Conservation (phyloP, 305 asterid species). For the Withania somnifera region DNA sequence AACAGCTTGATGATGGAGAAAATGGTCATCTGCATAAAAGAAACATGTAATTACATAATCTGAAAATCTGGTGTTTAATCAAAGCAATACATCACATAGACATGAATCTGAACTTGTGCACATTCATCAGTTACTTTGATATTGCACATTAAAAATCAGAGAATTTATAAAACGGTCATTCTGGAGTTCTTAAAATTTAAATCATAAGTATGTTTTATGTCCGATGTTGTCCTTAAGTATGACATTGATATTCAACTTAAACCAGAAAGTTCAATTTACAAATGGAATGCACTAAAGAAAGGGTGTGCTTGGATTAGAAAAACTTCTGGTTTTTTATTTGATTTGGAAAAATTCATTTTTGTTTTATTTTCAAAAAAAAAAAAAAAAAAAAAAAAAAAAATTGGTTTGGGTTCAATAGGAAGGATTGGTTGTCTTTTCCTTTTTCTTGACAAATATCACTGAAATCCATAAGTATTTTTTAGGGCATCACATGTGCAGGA, state of each 20-base stretch:
- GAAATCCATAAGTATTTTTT: background rate
- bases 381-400: too few relatives aligned
- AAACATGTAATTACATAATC: too few relatives aligned
- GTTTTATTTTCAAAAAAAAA: background rate
- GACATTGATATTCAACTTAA: background rate
- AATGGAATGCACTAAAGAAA: background rate
- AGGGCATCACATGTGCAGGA: background rate
- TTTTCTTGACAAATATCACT: background rate
- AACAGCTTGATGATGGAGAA: too few relatives aligned
- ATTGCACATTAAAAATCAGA: background rate
- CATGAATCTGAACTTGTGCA: too few relatives aligned
- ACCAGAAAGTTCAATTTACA: background rate
- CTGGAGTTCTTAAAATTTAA: background rate
- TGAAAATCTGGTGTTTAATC: too few relatives aligned
- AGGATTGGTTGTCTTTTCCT: background rate
- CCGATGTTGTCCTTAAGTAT: background rate
- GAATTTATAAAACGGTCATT: background rate
- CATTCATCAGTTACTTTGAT: background rate
- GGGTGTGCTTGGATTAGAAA: background rate
- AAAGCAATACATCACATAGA: too few relatives aligned
- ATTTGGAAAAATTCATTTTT: background rate
- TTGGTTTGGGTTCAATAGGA: background rate
- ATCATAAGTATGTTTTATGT: background rate
- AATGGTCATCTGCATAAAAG: too few relatives aligned
- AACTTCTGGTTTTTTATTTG: background rate